phyloP scores from a whole-genome alignment of 345 rosid genomes.

The Cardamine chenopodiifolia region DNA sequence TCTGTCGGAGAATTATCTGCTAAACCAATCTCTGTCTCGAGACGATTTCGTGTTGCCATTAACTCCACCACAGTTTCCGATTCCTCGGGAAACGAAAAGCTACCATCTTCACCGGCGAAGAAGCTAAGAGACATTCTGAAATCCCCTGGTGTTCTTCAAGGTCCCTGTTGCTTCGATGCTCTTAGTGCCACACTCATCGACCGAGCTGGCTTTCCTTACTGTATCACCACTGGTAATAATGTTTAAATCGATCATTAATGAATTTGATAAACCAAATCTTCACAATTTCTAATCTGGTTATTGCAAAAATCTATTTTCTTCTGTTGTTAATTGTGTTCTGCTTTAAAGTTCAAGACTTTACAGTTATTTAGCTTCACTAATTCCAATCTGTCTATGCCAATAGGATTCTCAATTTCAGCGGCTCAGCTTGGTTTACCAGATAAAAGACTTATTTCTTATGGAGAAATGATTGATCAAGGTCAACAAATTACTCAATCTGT shows the following conservation, averaged over 20 bases:
- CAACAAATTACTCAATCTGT: conserved; percentile 72
- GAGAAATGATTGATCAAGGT: conserved; percentile 93
- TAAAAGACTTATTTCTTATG: conserved; percentile 74
- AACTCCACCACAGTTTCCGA: conserved; percentile 30
- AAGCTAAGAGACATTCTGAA: conserved; percentile 62
- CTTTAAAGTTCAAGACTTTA: conserved; percentile 21
- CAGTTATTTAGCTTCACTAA: conserved; percentile 1
- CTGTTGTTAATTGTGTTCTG: neutral
- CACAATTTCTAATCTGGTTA: neutral
- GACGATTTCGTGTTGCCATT: conserved; percentile 22
- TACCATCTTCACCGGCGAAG: conserved; percentile 40
- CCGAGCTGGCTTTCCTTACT: conserved; percentile 70
- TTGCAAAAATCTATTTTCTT: neutral
- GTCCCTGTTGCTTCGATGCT: conserved; percentile 96
- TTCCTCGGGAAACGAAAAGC: conserved; percentile 17
- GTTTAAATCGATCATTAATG: neutral
- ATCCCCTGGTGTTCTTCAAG: conserved; percentile 77
- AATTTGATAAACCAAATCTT: neutral
- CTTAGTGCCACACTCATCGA: conserved; percentile 87
- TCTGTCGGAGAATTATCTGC: neutral
- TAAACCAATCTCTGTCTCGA: conserved; percentile 19
- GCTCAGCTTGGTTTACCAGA: conserved; percentile 76
- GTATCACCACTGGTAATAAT: conserved; percentile 73
- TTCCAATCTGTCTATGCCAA: conserved; percentile 17
- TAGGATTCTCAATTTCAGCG: conserved; percentile 88